A percentile compares a stretch with the other conserved stretches of the same genome.
Conservation (phyloP, 495 filamentous ascomycete species). For the Podospora appendiculata region DNA sequence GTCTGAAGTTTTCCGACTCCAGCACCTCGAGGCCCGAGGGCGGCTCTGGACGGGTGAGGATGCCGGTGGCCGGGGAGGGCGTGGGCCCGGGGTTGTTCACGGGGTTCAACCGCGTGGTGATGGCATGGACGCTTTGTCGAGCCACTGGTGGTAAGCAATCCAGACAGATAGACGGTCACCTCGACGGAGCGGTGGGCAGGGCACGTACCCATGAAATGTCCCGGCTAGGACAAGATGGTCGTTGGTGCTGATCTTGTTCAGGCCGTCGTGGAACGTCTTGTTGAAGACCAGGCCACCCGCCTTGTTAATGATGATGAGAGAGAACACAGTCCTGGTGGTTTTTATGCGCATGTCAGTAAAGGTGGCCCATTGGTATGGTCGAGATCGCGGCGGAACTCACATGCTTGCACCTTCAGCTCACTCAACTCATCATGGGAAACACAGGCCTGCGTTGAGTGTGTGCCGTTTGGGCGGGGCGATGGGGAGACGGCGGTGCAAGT, state of each 20-base stretch:
- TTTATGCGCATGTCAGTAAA: not conserved
- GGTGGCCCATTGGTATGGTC: no score
- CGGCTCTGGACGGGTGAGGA: slow-evolving; percentile 45
- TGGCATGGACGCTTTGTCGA: slow-evolving; percentile 68
- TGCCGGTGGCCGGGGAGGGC: slow-evolving; percentile 42
- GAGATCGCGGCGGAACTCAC: not conserved
- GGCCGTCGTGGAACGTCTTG: slow-evolving; percentile 74
- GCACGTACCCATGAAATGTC: slow-evolving; percentile 80
- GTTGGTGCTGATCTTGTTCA: slow-evolving; percentile 84
- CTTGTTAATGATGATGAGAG: slow-evolving; percentile 96
- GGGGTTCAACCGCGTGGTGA: slow-evolving; percentile 73
- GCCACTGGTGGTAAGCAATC: not conserved
- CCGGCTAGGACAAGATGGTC: slow-evolving; percentile 96
- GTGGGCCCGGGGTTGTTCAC: slow-evolving; percentile 30
- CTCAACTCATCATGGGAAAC: no score
- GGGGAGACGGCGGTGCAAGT: no score
- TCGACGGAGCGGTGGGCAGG: not conserved
- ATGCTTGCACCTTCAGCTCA: not conserved
- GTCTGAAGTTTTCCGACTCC: slow-evolving; percentile 81
- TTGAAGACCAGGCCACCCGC: slow-evolving; percentile 94
- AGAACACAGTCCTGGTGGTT: slow-evolving; percentile 76
- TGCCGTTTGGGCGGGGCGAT: no score
- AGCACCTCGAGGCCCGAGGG: slow-evolving; percentile 77
- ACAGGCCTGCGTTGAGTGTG: no score
- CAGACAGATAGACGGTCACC: no score